These are phyloP conservation scores for Beta vulgaris DNA, from an alignment of 148 eudicot species.

Conservation along the genomic window DNA sequence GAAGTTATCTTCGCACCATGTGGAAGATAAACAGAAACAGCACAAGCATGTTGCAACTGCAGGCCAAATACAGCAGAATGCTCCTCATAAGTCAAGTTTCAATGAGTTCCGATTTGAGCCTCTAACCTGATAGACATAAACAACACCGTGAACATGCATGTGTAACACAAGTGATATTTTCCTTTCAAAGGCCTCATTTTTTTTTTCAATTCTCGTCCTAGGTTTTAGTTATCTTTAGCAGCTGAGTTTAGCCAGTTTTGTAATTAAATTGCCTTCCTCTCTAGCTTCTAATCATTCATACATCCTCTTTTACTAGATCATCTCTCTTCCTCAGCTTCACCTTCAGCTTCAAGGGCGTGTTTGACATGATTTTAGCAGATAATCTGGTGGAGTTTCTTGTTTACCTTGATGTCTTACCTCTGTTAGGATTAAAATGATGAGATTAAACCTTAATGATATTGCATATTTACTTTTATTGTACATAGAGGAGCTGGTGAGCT, in stretches of 20 bases:
- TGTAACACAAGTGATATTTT: slow-evolving; percentile 14
- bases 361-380: background rate
- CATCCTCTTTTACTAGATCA: background rate
- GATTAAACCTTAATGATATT: background rate
- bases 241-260: slow-evolving; percentile 29
- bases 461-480: no score
- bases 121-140: slow-evolving; percentile 28
- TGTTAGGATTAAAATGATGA: background rate
- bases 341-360: background rate
- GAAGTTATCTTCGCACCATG: slow-evolving; percentile 35
- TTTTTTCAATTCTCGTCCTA: slow-evolving; percentile 8
- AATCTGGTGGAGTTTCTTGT: background rate
- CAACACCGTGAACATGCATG: slow-evolving; percentile 15
- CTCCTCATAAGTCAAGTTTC: slow-evolving; percentile 33
- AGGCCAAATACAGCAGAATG: slow-evolving; percentile 17
- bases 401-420: background rate
- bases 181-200: background rate
- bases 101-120: slow-evolving; percentile 37
- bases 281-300: slow-evolving; percentile 1
- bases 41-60: slow-evolving; percentile 37
- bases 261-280: slow-evolving; percentile 17
- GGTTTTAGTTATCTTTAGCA: slow-evolving; percentile 22
- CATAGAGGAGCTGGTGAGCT: no score
- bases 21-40: slow-evolving; percentile 47
- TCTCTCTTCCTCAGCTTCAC: background rate